Conservation (phyloP, 495 filamentous ascomycete species). For the Jackrogersella multiformis region DNA sequence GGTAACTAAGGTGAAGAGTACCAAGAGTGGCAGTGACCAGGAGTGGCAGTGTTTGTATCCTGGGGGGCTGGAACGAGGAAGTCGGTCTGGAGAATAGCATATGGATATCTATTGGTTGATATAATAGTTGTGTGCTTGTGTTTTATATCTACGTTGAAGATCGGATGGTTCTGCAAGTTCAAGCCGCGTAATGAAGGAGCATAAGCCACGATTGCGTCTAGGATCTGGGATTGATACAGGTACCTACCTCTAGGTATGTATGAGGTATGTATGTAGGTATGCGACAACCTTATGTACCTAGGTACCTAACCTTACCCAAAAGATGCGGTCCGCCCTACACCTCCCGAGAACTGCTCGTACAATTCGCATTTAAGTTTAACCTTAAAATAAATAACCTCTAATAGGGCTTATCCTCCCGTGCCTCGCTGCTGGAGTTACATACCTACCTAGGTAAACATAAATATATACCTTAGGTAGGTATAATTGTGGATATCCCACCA, state of each 20-base stretch:
- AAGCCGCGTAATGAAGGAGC: constrained; percentile 2
- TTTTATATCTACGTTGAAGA: background rate
- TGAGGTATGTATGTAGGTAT: no score
- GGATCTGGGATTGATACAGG: background rate
- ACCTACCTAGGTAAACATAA: no score
- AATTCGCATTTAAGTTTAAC: no score
- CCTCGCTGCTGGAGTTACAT: background rate
- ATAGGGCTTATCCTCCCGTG: background rate
- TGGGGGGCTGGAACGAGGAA: background rate
- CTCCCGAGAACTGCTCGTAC: no score
- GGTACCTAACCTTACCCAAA: no score
- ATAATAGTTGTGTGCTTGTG: background rate
- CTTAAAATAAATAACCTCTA: background rate
- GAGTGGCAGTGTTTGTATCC: background rate
- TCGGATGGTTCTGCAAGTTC: background rate
- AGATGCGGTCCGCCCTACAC: no score
- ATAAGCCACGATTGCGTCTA: background rate
- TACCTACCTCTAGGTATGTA: no score
- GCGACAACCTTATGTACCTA: no score
- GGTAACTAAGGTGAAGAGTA: background rate
- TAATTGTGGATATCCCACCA: background rate
- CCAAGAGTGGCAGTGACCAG: constrained; percentile 15
- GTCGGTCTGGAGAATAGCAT: no score
- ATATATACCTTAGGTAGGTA: background rate
- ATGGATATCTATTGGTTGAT: constrained; percentile 5